A percentile compares a stretch with the other conserved stretches of the same genome.
Evolutionary conservation across 441 rosid species (phyloP).

Genomic region (Adansonia gregorii): DNA sequence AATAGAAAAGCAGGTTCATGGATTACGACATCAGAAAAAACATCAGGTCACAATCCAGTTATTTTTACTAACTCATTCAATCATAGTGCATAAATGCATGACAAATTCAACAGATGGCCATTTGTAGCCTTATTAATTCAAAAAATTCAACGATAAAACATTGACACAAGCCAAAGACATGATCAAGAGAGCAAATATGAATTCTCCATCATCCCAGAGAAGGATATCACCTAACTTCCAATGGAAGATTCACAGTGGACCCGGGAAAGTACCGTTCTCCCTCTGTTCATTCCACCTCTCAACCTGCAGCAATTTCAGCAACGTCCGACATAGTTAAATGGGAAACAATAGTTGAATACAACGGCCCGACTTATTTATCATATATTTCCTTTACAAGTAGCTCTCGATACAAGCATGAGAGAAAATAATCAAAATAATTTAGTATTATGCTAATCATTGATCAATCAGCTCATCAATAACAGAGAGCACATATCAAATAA

Average conservation of each 20-base stretch:
- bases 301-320: constrained; percentile 40
- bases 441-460: background rate
- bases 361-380: background rate
- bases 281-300: constrained; percentile 77
- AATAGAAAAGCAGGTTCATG: background rate
- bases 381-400: background rate
- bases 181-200: constrained; percentile 11
- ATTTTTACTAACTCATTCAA: constrained; percentile 3
- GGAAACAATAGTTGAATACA: background rate
- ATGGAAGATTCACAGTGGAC: constrained; percentile 47
- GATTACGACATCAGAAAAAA: background rate
- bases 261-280: constrained; percentile 66
- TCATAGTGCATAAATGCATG: background rate
- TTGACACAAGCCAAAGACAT: constrained; percentile 11
- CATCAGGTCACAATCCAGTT: background rate
- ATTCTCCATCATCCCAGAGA: constrained; percentile 24
- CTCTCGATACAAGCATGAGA: background rate
- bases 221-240: constrained; percentile 13
- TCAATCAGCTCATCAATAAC: background rate
- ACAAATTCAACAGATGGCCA: constrained; percentile 20
- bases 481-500: background rate
- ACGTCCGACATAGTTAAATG: background rate
- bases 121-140: constrained; percentile 31
- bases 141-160: constrained; percentile 21
- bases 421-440: no score